phyloP scores from a whole-genome alignment of 257 asterid species.

The Eustoma russellianum region DNA sequence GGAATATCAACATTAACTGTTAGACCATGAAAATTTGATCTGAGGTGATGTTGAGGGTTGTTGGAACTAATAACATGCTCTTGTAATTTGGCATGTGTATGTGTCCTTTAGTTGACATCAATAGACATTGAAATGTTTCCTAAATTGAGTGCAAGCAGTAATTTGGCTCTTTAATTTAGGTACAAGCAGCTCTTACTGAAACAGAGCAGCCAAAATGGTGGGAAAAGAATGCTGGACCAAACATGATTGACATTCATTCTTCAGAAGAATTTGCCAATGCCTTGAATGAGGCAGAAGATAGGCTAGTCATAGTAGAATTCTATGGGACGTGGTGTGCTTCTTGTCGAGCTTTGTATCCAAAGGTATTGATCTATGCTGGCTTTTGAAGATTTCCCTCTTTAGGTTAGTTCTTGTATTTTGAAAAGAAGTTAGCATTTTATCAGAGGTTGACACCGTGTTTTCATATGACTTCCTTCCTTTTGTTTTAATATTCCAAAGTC shows the following conservation, averaged over 20 bases:
- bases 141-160: no score
- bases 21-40: no score
- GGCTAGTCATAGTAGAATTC: conserved; percentile 36
- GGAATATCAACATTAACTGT: no score
- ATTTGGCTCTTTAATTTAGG: conserved; percentile 12
- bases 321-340: conserved; percentile 54
- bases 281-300: conserved; percentile 34
- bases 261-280: conserved; percentile 32
- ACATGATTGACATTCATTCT: conserved; percentile 39
- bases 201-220: conserved; percentile 43
- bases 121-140: no score
- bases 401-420: background rate
- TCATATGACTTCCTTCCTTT: background rate
- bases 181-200: conserved; percentile 27
- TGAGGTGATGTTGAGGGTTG: no score
- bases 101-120: no score
- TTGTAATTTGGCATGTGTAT: no score
- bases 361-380: conserved; percentile 18
- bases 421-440: background rate
- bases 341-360: conserved; percentile 42
- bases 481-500: no score
- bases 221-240: conserved; percentile 35
- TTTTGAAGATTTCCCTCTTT: background rate
- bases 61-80: no score
- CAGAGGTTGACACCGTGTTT: background rate